These are phyloP conservation scores for Sporothrix luriei DNA, from an alignment of 2,329 filamentous ascomycete species.

Conservation along the genomic window DNA sequence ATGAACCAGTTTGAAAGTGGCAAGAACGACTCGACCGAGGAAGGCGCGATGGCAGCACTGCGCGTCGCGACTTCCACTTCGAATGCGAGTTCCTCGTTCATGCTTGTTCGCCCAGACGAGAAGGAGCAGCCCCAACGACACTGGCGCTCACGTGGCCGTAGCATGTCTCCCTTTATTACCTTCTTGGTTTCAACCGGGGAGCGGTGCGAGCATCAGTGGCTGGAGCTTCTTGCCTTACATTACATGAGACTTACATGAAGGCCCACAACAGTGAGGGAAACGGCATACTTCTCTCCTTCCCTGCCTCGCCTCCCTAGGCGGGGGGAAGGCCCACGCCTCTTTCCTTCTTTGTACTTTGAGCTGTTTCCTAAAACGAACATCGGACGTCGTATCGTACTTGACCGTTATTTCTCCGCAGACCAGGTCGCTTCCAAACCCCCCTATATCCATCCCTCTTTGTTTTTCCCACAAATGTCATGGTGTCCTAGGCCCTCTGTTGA, in stretches of 20 bases:
- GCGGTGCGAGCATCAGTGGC: conserved; percentile 20
- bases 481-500: conserved; percentile 23
- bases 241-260: conserved; percentile 29
- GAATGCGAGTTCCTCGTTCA: conserved; percentile 8
- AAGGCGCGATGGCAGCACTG: neutral
- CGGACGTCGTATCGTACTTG: conserved; percentile 6
- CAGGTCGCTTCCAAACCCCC: conserved; percentile 21
- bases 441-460: neutral
- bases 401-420: conserved; percentile 13
- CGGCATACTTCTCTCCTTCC: conserved; percentile 22
- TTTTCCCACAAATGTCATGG: neutral
- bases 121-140: conserved; percentile 8
- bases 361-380: conserved; percentile 15
- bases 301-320: neutral
- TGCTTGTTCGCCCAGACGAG: neutral
- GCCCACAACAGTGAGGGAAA: conserved; percentile 28
- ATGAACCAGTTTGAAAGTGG: neutral
- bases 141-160: conserved; percentile 14
- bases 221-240: conserved; percentile 18
- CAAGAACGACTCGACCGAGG: neutral
- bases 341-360: conserved; percentile 1
- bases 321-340: neutral
- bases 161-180: conserved; percentile 12
- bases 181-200: conserved; percentile 25
- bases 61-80: neutral